Evolutionary conservation across 2,329 filamentous ascomycete genomes (phyloP).

Genomic region (Aspergillus brunneoviolaceus): DNA sequence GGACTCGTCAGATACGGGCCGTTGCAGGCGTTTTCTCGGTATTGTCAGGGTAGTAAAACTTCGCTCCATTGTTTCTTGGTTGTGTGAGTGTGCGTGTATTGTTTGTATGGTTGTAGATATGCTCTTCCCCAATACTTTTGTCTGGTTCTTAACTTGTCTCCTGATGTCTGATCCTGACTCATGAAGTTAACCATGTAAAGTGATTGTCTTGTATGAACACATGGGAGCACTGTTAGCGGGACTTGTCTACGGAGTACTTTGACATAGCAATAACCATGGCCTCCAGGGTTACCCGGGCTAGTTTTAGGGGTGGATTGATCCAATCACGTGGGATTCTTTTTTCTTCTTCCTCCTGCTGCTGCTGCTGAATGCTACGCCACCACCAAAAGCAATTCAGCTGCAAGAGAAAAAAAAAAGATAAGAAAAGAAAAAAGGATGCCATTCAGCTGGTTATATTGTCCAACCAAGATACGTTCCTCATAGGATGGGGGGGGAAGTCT

Average conservation of each 20-base stretch:
- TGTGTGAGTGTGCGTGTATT: background rate
- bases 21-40: slow-evolving; percentile 11
- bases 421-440: background rate
- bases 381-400: background rate
- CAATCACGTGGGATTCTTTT: background rate
- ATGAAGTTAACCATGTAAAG: no score
- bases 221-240: no score
- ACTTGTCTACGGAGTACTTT: no score
- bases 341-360: background rate
- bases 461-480: background rate
- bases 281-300: background rate
- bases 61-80: background rate
- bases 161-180: no score
- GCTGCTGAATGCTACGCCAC: background rate
- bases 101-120: background rate
- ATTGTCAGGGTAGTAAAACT: background rate
- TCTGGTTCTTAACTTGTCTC: background rate
- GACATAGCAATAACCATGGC: no score
- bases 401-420: no score
- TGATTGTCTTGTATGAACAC: no score
- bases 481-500: no score
- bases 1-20: slow-evolving; percentile 19
- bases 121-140: background rate
- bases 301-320: background rate
- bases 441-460: background rate